Evolutionary conservation across 164 flowering plant species (phyloP).

Genomic region (Kingdonia uniflora): DNA sequence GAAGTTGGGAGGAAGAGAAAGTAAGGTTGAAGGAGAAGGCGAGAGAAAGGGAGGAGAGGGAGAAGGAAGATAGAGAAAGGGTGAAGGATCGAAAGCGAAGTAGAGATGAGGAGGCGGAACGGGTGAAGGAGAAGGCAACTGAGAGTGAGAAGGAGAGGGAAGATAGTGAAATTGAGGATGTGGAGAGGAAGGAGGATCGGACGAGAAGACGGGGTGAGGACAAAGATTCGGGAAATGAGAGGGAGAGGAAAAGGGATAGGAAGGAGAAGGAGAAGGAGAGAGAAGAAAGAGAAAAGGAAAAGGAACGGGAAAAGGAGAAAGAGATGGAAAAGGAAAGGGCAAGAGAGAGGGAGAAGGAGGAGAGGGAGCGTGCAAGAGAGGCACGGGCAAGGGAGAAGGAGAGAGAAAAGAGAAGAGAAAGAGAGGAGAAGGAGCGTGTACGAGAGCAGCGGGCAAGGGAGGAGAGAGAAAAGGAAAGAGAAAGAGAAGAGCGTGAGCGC

Average conservation of each 20-base stretch:
- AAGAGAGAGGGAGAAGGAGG: background rate
- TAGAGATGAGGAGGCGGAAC: too few species aligned
- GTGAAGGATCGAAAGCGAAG: slow-evolving; percentile 23
- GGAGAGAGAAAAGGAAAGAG: slow-evolving; percentile 9
- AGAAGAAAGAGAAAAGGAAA: slow-evolving; percentile 10
- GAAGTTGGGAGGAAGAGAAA: slow-evolving; percentile 15
- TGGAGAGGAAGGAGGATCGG: slow-evolving; percentile 21
- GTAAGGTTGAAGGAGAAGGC: slow-evolving; percentile 17
- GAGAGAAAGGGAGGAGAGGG: slow-evolving; percentile 9
- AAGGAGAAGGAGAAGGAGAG: slow-evolving; percentile 6
- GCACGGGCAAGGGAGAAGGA: slow-evolving; percentile 14
- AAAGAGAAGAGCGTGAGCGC: slow-evolving; percentile 4
- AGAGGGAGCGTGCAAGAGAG: slow-evolving; percentile 10
- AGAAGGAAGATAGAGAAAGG: slow-evolving; percentile 18
- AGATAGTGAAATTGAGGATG: slow-evolving; percentile 20
- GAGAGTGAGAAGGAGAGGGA: slow-evolving; percentile 13
- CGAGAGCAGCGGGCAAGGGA: slow-evolving; percentile 9
- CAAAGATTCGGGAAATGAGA: slow-evolving; percentile 5
- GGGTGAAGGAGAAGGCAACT: slow-evolving; percentile 14
- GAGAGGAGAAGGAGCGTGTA: slow-evolving; percentile 12
- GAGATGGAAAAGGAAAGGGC: slow-evolving; percentile 7
- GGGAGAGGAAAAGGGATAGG: slow-evolving; percentile 4
- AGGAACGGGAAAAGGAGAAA: slow-evolving; percentile 5
- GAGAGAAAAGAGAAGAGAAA: slow-evolving; percentile 13
- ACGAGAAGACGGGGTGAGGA: slow-evolving; percentile 8